phyloP scores from a whole-genome alignment of 352 stramenopile species.

The Phytophthora foliorum region DNA sequence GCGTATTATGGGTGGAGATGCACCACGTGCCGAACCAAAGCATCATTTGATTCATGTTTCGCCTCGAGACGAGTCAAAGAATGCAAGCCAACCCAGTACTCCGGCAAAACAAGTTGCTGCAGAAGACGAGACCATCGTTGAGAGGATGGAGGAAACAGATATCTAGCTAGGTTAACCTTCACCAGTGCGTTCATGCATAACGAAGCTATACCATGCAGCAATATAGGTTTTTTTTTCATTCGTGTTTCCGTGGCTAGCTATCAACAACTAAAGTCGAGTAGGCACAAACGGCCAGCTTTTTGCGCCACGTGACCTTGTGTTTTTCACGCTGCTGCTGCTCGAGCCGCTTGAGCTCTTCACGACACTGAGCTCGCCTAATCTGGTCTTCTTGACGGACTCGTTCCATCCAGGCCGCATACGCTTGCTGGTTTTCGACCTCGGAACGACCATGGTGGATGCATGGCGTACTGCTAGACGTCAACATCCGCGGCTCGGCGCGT shows the following conservation, averaged over 20 bases:
- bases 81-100: constrained; percentile 4
- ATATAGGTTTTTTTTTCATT: not conserved
- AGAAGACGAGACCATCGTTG: constrained; percentile 14
- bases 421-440: constrained; percentile 19
- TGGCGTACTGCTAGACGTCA: constrained; percentile 9
- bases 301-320: constrained; percentile 64
- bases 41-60: constrained; percentile 56
- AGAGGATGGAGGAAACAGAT: constrained; percentile 47
- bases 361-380: constrained; percentile 43
- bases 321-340: constrained; percentile 44
- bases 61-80: constrained; percentile 10
- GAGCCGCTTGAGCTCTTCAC: constrained; percentile 34
- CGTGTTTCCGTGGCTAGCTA: not conserved
- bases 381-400: constrained; percentile 59
- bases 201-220: not conserved
- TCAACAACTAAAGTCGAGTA: constrained; percentile 54
- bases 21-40: constrained; percentile 22
- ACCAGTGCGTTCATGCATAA: no score
- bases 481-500: not conserved
- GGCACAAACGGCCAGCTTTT: constrained; percentile 75
- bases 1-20: constrained; percentile 60
- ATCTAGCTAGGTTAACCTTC: no score
- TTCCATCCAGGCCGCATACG: constrained; percentile 55
- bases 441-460: constrained; percentile 1
- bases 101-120: not conserved